Evolutionary conservation across 768 basidiomycete species (phyloP), one percentile per base, ranked within the genome.

Genomic region (Tremella mesenterica): DNA sequence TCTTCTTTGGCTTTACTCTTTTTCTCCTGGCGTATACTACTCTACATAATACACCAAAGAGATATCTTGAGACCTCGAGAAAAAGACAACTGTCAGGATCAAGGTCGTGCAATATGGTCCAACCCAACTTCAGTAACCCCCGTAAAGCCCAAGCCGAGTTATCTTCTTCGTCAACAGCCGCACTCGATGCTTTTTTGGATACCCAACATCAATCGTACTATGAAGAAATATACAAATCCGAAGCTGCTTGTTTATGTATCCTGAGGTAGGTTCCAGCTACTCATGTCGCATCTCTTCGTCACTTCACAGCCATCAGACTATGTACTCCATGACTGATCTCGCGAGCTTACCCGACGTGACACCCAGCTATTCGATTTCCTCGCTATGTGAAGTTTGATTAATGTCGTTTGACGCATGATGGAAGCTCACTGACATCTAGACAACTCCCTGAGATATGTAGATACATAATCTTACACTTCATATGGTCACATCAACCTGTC

Each of bases 211-310:
- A 66, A 25, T 61, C 57, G 5, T 73, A 65, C 53, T 73, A 62
- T 50, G 64, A 63, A 34, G 64, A 64, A 38, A 51, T 71, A 44
- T 73, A 73, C 55, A 52, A 57, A 31, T 65, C 58, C 16, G 71
- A 73, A 46, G 71, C 69, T 14, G 71, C 65, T 8, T 70, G 69
- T 52, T 50, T 73, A 1, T 70, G 69, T 41, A 52, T 73, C 34
- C 58, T 73, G 13, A 55, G 71, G 69, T 71, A 20, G 50, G 66
- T 60, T 23, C 29, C 12, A 38, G 26, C 33, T 25, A 14, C n/a
- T 48, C 14, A 28, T 30, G 28, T 20, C 8, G 2, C 51, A 26
- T 18, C 50, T 16, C 29, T 8, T 10, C 12, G 8, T n/a, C 28
- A 8, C 25, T 18, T 7, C n/a, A n/a, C n/a, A n/a, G n/a, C n/a